Percentiles rank a stretch among this genome's conserved stretches.
Evolutionary conservation across 1,284 basidiomycete genomes (phyloP).

Genomic region (Salmacisia buchloeana): DNA sequence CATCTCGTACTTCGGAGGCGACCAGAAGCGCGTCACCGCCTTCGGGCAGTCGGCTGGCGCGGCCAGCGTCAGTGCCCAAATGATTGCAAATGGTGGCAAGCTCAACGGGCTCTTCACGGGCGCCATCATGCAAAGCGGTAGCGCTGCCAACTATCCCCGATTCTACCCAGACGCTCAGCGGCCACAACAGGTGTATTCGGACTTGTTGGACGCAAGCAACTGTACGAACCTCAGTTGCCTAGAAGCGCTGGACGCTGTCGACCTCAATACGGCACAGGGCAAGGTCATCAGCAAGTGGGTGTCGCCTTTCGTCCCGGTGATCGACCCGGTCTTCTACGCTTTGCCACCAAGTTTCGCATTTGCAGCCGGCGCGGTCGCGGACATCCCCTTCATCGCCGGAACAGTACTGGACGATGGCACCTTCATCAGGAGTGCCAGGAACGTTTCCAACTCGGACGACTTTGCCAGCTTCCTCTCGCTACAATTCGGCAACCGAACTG

Average conservation of each 20-base stretch:
- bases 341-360: constrained; percentile 21
- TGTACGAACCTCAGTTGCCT: constrained; percentile 22
- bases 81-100: constrained; percentile 30
- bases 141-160: constrained; percentile 15
- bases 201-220: constrained; percentile 15
- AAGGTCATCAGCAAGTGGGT: constrained; percentile 5
- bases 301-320: constrained; percentile 19
- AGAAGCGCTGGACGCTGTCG: constrained; percentile 13
- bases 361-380: constrained; percentile 21
- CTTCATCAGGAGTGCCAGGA: constrained; percentile 12
- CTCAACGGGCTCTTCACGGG: constrained; percentile 23
- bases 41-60: constrained; percentile 48
- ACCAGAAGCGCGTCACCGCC: constrained; percentile 42
- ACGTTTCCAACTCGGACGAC: constrained; percentile 17
- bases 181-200: constrained; percentile 18
- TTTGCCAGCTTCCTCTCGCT: constrained; percentile 22
- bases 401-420: constrained; percentile 31
- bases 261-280: not conserved
- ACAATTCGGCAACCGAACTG: constrained; percentile 23
- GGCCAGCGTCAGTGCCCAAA: constrained; percentile 21
- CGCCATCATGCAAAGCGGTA: constrained; percentile 32
- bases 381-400: constrained; percentile 28
- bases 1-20: constrained; percentile 42
- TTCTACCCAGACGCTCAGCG: constrained; percentile 16
- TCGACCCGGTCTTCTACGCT: constrained; percentile 25